Conservation (phyloP, 805 yeast species). For the Candida easanensis region DNA sequence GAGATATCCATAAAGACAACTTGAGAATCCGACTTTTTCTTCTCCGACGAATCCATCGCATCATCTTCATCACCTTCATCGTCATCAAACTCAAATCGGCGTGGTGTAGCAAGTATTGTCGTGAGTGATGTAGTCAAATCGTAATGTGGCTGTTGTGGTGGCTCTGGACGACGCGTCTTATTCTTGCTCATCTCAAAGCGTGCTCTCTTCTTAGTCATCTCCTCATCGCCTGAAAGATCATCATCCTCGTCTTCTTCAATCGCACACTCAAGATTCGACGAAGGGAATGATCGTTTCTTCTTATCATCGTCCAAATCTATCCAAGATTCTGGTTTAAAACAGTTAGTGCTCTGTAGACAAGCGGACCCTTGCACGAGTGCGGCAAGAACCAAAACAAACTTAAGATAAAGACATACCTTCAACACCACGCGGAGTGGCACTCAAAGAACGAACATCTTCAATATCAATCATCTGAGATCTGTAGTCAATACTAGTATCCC, state of each 20-base stretch:
- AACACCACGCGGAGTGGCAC: slow-evolving; percentile 4
- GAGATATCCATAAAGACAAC: slow-evolving; percentile 15
- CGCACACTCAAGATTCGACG: not conserved
- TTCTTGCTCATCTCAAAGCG: not conserved
- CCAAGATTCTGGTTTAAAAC: slow-evolving; percentile 13
- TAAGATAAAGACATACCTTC: slow-evolving; percentile 5
- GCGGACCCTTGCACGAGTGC: no score
- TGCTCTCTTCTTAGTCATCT: not conserved
- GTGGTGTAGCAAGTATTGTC: slow-evolving; percentile 11
- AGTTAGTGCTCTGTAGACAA: no score
- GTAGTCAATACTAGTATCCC: not conserved
- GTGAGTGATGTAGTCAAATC: slow-evolving; percentile 19
- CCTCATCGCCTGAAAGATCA: not conserved
- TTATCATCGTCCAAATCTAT: slow-evolving; percentile 10
- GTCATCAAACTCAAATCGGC: not conserved
- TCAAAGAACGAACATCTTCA: not conserved
- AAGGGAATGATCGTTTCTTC: not conserved
- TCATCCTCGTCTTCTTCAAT: not conserved
- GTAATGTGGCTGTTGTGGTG: not conserved
- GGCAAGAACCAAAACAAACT: not conserved
- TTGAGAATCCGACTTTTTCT: slow-evolving; percentile 1
- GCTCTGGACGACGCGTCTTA: not conserved
- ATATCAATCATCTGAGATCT: not conserved
- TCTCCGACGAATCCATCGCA: no score
- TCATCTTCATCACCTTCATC: not conserved